Percentiles rank a stretch among this genome's conserved stretches.
Evolutionary conservation across 2,329 filamentous ascomycete genomes (phyloP).

Genomic region (Seiridium cupressi): DNA sequence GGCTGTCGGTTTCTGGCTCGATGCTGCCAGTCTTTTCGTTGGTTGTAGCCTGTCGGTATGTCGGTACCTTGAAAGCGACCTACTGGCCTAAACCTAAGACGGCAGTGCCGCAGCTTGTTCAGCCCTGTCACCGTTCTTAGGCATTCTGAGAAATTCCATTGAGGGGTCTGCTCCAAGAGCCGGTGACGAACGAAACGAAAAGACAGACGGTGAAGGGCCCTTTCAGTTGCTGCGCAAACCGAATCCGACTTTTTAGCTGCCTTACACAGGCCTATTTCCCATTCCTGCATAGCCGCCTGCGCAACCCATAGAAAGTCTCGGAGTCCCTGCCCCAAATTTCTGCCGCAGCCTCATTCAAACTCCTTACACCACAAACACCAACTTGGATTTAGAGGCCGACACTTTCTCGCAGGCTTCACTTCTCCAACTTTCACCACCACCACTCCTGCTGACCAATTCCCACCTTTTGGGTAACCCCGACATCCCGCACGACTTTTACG

Average conservation of each 20-base stretch:
- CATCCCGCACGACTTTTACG: neutral
- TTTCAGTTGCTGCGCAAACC: too few species aligned
- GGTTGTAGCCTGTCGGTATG: too few species aligned
- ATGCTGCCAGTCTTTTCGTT: too few species aligned
- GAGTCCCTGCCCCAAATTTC: neutral
- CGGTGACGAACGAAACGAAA: neutral
- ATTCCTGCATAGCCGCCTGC: neutral
- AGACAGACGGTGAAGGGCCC: neutral
- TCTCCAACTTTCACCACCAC: neutral
- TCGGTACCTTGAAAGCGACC: neutral
- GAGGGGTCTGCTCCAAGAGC: neutral
- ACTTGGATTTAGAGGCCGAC: neutral
- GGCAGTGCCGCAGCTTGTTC: neutral
- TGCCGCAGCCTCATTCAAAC: neutral
- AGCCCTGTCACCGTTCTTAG: slow-evolving; percentile 5
- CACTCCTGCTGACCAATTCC: neutral
- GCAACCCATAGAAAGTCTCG: neutral
- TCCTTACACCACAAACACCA: neutral
- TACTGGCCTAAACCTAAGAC: neutral
- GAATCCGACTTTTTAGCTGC: neutral
- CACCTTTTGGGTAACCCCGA: neutral
- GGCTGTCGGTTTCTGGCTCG: too few species aligned
- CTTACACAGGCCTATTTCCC: neutral
- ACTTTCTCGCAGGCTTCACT: neutral
- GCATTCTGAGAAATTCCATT: slow-evolving; percentile 7